phyloP scores from a whole-genome alignment of 106 monocot genomes.

The Allium fistulosum region DNA sequence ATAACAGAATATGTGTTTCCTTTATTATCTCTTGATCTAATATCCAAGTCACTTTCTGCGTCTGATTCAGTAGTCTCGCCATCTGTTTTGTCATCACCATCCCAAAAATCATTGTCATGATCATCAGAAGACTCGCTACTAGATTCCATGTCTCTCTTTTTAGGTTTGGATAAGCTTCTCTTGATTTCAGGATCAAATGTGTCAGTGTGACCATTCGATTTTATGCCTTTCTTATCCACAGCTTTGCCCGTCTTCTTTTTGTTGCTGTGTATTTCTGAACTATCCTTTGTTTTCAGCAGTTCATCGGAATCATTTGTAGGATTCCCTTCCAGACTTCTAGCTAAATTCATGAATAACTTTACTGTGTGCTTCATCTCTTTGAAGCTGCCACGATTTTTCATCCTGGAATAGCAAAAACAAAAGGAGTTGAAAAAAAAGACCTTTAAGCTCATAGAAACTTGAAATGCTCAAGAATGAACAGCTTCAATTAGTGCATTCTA shows the following conservation, averaged over 20 bases:
- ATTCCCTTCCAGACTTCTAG: constrained; percentile 54
- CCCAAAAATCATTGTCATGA: constrained; percentile 48
- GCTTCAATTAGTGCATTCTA: background rate
- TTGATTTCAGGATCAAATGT: constrained; percentile 65
- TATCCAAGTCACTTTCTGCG: constrained; percentile 32
- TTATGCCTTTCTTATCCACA: constrained; percentile 38
- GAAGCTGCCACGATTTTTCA: constrained; percentile 38
- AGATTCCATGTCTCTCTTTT: constrained; percentile 53
- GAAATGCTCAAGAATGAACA: too few species aligned
- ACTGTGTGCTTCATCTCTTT: constrained; percentile 71
- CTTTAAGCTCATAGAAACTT: too few species aligned
- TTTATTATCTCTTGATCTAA: constrained; percentile 29
- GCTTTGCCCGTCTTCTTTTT: constrained; percentile 50
- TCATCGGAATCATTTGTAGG: constrained; percentile 43
- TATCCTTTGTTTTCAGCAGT: constrained; percentile 28
- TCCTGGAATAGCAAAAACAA: constrained; percentile 25
- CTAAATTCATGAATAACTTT: constrained; percentile 63
- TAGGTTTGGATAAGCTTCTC: constrained; percentile 74
- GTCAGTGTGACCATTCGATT: constrained; percentile 50
- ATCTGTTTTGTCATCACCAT: constrained; percentile 48
- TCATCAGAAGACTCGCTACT: constrained; percentile 91
- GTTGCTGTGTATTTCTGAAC: constrained; percentile 37
- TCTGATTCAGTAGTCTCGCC: constrained; percentile 79
- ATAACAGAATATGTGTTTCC: constrained; percentile 35
- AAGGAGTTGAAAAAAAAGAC: background rate